These are phyloP conservation scores for Carnegiea gigantea DNA, from an alignment of 179 eudicot species.

Conservation along the genomic window DNA sequence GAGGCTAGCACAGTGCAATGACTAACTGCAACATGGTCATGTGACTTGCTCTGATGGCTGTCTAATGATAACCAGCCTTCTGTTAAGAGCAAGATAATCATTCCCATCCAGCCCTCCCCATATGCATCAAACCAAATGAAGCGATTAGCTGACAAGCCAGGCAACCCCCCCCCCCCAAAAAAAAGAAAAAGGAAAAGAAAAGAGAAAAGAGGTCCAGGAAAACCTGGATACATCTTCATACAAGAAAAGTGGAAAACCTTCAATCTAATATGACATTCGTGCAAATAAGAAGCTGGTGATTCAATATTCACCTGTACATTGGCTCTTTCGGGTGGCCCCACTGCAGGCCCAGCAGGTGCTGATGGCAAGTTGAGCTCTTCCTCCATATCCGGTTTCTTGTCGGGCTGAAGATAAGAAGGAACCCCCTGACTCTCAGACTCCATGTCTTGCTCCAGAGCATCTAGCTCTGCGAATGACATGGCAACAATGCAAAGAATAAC, in stretches of 20 bases:
- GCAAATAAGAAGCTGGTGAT: background rate
- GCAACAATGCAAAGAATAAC: background rate
- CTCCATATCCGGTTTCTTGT: slow-evolving; percentile 64
- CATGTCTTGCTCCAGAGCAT: slow-evolving; percentile 90
- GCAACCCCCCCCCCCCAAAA: background rate
- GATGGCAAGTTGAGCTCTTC: slow-evolving; percentile 85
- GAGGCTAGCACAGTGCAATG: background rate
- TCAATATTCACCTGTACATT: slow-evolving; percentile 52
- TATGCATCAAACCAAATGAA: too few species aligned
- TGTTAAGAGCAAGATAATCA: too few species aligned
- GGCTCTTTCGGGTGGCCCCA: slow-evolving; percentile 58
- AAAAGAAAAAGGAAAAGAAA: background rate
- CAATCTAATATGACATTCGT: background rate
- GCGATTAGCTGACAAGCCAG: too few species aligned
- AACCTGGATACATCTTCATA: background rate
- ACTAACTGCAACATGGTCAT: too few species aligned
- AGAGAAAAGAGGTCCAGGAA: background rate
- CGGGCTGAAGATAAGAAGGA: slow-evolving; percentile 97
- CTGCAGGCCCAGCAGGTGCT: slow-evolving; percentile 71
- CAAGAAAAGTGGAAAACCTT: background rate
- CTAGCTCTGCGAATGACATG: slow-evolving; percentile 59
- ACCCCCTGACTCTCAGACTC: slow-evolving; percentile 89
- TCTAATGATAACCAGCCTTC: too few species aligned
- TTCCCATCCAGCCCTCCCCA: too few species aligned
- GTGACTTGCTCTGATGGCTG: too few species aligned